Percentiles rank a stretch among this genome's conserved stretches.
phyloP scores from a whole-genome alignment of 2,329 filamentous ascomycete genomes.

The Epichloe coenophiala region DNA sequence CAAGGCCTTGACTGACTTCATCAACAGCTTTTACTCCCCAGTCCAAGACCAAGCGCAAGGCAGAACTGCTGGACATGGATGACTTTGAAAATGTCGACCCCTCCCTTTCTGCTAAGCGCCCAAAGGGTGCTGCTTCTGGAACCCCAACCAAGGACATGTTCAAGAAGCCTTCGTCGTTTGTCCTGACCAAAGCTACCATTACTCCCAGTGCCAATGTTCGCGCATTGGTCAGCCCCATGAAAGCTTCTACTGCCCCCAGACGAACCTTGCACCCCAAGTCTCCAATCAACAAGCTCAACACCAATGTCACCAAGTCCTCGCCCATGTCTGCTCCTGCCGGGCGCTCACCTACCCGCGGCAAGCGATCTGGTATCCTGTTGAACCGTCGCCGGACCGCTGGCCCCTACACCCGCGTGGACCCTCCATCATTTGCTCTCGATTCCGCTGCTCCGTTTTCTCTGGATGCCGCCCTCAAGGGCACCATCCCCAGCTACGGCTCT shows the following conservation, averaged over 20 bases:
- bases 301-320: constrained; percentile 31
- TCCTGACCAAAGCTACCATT: constrained; percentile 28
- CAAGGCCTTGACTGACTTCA: not conserved
- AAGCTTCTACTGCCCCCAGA: constrained; percentile 21
- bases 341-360: constrained; percentile 62
- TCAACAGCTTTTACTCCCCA: constrained; percentile 25
- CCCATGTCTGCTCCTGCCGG: constrained; percentile 59
- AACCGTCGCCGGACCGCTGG: constrained; percentile 53
- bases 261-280: constrained; percentile 40
- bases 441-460: constrained; percentile 62
- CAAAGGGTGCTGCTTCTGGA: constrained; percentile 34
- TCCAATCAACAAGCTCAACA: constrained; percentile 32
- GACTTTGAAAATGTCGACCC: constrained; percentile 52
- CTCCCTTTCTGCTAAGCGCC: constrained; percentile 41
- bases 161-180: constrained; percentile 37
- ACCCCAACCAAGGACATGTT: constrained; percentile 29
- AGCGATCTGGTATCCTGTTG: constrained; percentile 54
- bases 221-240: constrained; percentile 19
- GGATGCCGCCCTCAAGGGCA: constrained; percentile 69
- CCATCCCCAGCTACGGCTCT: constrained; percentile 48
- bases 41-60: constrained; percentile 43
- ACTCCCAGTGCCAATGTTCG: constrained; percentile 19
- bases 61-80: constrained; percentile 34
- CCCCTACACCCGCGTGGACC: constrained; percentile 55
- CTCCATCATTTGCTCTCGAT: constrained; percentile 44